A percentile compares a stretch with the other conserved stretches of the same genome.
phyloP scores from a whole-genome alignment of 2,329 filamentous ascomycete genomes.

The Diaporthe velutina region DNA sequence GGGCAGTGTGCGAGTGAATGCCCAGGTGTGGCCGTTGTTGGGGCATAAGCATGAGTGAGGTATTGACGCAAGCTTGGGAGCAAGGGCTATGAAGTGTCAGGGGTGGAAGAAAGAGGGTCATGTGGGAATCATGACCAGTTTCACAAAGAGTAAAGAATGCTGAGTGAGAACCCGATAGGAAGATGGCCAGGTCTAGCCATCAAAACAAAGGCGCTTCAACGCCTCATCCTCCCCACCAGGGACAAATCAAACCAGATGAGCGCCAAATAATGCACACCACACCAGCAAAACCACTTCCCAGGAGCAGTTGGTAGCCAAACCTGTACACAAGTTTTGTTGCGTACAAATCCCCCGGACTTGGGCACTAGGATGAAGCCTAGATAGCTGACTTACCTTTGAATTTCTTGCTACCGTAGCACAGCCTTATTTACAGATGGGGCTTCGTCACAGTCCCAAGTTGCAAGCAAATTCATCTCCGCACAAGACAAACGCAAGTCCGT shows the following conservation, averaged over 20 bases:
- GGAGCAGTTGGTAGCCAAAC: too few relatives aligned
- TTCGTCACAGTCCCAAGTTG: background rate
- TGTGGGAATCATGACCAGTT: background rate
- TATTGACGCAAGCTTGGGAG: background rate
- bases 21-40: background rate
- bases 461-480: background rate
- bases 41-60: background rate
- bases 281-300: too few relatives aligned
- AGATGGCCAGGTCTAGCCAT: too few relatives aligned
- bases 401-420: background rate
- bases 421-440: background rate
- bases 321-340: too few relatives aligned
- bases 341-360: too few relatives aligned
- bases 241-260: too few relatives aligned
- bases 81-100: background rate
- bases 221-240: too few relatives aligned
- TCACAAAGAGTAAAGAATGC: too few relatives aligned
- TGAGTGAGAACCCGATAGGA: too few relatives aligned
- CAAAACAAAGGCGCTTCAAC: too few relatives aligned
- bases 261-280: too few relatives aligned
- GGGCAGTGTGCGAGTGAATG: background rate
- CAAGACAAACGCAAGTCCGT: background rate
- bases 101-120: background rate
- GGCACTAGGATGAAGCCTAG: background rate
- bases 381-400: background rate